Base-by-base conservation (phyloP, 139 green algal genomes). In the Yamagishiella unicocca region DNA sequence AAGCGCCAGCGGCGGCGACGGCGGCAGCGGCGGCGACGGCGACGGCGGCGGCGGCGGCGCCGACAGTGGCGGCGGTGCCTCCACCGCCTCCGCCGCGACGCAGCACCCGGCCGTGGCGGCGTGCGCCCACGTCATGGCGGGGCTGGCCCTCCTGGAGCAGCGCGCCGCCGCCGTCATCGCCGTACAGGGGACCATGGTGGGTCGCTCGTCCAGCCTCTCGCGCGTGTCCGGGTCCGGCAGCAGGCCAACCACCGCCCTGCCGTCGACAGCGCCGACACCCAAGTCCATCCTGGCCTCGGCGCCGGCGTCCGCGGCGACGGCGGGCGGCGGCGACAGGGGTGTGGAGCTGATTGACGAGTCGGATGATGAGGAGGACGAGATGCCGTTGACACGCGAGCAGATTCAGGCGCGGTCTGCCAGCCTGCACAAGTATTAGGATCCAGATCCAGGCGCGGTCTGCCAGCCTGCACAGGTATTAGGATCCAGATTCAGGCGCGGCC, bases 371-470 rank as follows among this genome's bases (percentile, higher is more conserved):
- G 86, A 88, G 40, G 81, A 91, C 45, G 88, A 88, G 53, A 61
- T 87, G 77, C 88, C 88, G n/a, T 31, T 91, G 83, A 91, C 88
- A 10, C 24, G 88, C 31, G 88, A 87, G 25, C 88, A 91, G 76
- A 89, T 91, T 29, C 88, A 91, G 75, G 79, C 61, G 74, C 42
- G 80, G n/a, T 46, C 54, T 9, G 61, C 61, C 8, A 75, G 78
- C 61, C 6, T 73, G 54, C 19, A 78, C 70, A 53, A 17, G 17
- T 25, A 12, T 58, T n/a, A n/a, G n/a, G n/a, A n/a, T n/a, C n/a
- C 88, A 91, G 76, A 89, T 91, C 37, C 88, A 91, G 75, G 79
- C 61, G 74, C 42, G 80, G n/a, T 46, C 54, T 9, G 61, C 61
- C 8, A 75, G 78, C 61, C 6, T 73, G 54, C 19, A 78, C 70